Percentiles rank a stretch among this genome's conserved stretches.
phyloP scores from a whole-genome alignment of 2,329 filamentous ascomycete species.

The Beauveria varroae region DNA sequence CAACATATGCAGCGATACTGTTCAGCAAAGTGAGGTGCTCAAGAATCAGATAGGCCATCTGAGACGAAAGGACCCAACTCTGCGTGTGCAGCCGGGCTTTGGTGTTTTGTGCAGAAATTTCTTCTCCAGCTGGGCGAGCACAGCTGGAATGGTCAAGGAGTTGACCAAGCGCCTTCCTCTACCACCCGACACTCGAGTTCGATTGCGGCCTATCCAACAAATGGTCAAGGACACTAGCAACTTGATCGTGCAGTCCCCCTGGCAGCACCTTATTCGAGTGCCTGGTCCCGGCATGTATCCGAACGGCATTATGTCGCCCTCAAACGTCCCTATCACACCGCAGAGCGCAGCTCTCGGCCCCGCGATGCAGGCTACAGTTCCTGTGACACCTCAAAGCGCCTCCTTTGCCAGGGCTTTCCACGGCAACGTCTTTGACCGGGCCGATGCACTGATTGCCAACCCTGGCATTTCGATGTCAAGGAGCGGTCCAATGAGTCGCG shows the following conservation, averaged over 20 bases:
- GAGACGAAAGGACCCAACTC: slow-evolving; percentile 75
- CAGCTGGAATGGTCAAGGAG: slow-evolving; percentile 53
- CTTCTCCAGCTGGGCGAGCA: slow-evolving; percentile 60
- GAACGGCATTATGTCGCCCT: slow-evolving; percentile 1
- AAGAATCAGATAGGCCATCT: slow-evolving; percentile 68
- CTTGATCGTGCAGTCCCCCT: slow-evolving; percentile 57
- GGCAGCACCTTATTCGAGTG: slow-evolving; percentile 37
- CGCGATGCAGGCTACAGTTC: slow-evolving; percentile 82
- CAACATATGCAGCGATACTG: slow-evolving; percentile 60
- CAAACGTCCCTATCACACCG: slow-evolving; percentile 63
- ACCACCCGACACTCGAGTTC: slow-evolving; percentile 60
- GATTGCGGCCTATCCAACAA: slow-evolving; percentile 74
- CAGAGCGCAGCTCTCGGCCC: slow-evolving; percentile 83
- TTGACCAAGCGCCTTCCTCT: slow-evolving; percentile 44
- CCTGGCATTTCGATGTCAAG: slow-evolving; percentile 51
- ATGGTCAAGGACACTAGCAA: slow-evolving; percentile 73
- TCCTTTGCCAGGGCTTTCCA: slow-evolving; percentile 49
- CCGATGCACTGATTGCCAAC: slow-evolving; percentile 49
- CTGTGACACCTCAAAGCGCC: slow-evolving; percentile 56
- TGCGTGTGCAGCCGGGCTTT: slow-evolving; percentile 55
- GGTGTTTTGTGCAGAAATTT: slow-evolving; percentile 70
- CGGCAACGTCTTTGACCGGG: slow-evolving; percentile 53
- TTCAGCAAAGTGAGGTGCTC: slow-evolving; percentile 67
- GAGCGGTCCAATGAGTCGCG: slow-evolving; percentile 38
- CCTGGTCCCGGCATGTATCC: slow-evolving; percentile 17